These are phyloP conservation scores for Fusarium tjaetaba DNA, from an alignment of 2,329 filamentous ascomycete species.

Conservation along the genomic window DNA sequence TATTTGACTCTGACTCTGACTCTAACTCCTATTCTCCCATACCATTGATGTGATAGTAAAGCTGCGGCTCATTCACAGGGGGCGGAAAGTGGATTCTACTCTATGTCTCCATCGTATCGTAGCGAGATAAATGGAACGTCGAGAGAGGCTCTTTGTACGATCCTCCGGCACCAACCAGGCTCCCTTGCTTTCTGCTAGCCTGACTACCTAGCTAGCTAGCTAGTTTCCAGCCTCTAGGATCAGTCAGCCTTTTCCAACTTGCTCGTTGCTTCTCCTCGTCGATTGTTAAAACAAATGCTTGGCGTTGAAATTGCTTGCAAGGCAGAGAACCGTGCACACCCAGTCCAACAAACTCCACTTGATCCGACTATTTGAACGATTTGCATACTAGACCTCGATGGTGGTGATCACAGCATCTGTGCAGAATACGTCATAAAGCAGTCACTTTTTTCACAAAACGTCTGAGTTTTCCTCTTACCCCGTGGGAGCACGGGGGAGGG, in stretches of 20 bases:
- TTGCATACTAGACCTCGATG: constrained; percentile 36
- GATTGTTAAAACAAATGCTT: constrained; percentile 15
- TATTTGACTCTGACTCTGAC: constrained; percentile 12
- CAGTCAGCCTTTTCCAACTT: neutral
- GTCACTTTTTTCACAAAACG: constrained; percentile 1
- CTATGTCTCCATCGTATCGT: constrained; percentile 10
- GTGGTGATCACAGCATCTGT: constrained; percentile 8
- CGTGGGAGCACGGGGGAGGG: neutral
- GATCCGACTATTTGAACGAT: constrained; percentile 28
- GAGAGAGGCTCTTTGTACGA: constrained; percentile 35
- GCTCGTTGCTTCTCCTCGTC: neutral
- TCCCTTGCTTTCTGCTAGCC: constrained; percentile 2
- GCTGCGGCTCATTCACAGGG: constrained; percentile 26
- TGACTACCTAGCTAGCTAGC: neutral
- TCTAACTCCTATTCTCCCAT: neutral
- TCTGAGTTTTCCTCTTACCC: neutral
- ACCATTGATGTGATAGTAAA: constrained; percentile 12
- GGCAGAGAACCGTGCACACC: constrained; percentile 30
- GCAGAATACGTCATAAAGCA: constrained; percentile 35
- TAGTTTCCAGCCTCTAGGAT: neutral
- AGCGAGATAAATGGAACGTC: constrained; percentile 3
- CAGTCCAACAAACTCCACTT: constrained; percentile 10
- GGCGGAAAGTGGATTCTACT: constrained; percentile 30
- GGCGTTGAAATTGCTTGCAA: constrained; percentile 9
- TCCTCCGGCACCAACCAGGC: constrained; percentile 15